A percentile compares a stretch with the other conserved stretches of the same genome.
phyloP scores from a whole-genome alignment of 768 basidiomycete species.

The Tricholoma sp. region DNA sequence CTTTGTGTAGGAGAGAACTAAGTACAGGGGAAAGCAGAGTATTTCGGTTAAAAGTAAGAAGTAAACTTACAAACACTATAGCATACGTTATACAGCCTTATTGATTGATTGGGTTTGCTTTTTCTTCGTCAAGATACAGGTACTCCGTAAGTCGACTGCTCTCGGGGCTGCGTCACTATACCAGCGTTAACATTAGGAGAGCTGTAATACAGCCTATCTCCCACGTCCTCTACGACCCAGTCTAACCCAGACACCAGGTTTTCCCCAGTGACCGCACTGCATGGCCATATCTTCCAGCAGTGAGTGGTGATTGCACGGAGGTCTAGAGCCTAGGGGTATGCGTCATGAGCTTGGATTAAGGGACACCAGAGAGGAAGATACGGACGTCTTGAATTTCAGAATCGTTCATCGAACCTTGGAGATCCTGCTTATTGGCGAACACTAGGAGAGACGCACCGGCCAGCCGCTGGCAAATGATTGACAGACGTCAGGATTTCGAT shows the following conservation, averaged over 20 bases:
- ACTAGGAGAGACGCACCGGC: constrained; percentile 94
- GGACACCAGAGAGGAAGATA: constrained; percentile 12
- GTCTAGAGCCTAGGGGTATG: constrained; percentile 59
- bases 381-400: constrained; percentile 80
- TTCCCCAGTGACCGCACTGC: constrained; percentile 87
- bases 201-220: constrained; percentile 81
- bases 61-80: neutral
- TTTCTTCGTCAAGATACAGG: neutral
- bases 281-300: constrained; percentile 84
- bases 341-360: constrained; percentile 6
- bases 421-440: constrained; percentile 98
- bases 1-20: neutral
- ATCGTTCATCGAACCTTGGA: constrained; percentile 79
- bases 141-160: neutral
- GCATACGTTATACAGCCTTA: neutral
- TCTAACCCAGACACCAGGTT: constrained; percentile 83
- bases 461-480: constrained; percentile 56
- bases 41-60: neutral
- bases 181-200: constrained; percentile 26
- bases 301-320: constrained; percentile 81
- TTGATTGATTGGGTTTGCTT: neutral
- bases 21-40: constrained; percentile 1
- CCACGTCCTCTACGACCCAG: constrained; percentile 90
- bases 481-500: constrained; percentile 4
- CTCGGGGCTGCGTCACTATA: neutral